Conservation (phyloP, 345 rosid genomes). For the Jatropha curcas region DNA sequence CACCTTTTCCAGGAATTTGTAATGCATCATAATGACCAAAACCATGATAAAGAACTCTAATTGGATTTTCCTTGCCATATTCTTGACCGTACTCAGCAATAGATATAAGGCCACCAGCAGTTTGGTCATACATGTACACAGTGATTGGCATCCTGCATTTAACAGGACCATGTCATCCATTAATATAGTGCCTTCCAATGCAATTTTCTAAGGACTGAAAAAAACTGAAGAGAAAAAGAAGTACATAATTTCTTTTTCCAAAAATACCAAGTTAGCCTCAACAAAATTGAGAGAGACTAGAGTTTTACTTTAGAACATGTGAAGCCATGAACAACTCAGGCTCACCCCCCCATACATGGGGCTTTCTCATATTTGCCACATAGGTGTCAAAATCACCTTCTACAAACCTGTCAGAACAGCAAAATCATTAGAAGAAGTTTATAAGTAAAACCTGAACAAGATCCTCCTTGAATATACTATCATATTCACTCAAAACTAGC, state of each 20-base stretch:
- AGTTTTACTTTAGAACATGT: conserved; percentile 72
- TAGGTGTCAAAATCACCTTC: conserved; percentile 92
- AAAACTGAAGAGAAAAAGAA: not conserved
- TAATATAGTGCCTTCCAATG: not conserved
- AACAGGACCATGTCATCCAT: conserved; percentile 10
- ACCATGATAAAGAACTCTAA: conserved; percentile 81
- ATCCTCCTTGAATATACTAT: not conserved
- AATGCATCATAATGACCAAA: conserved; percentile 89
- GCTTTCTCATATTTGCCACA: conserved; percentile 71
- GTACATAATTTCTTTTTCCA: not conserved
- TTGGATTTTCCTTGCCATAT: conserved; percentile 75
- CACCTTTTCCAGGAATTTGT: conserved; percentile 45
- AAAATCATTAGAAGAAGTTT: conserved; percentile 12
- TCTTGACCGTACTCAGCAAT: conserved; percentile 94
- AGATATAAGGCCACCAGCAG: conserved; percentile 70
- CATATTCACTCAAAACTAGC: not conserved
- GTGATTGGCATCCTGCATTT: conserved; percentile 83
- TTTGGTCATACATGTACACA: conserved; percentile 72
- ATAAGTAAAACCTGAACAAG: not conserved
- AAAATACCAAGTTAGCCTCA: not conserved
- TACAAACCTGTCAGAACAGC: conserved; percentile 64
- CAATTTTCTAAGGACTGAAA: not conserved
- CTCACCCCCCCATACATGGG: conserved; percentile 98
- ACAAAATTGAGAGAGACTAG: conserved; percentile 1
- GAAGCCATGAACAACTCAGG: conserved; percentile 97